phyloP scores from a whole-genome alignment of 192 early-diverging fungal species.

The Radiomyces spectabilis region DNA sequence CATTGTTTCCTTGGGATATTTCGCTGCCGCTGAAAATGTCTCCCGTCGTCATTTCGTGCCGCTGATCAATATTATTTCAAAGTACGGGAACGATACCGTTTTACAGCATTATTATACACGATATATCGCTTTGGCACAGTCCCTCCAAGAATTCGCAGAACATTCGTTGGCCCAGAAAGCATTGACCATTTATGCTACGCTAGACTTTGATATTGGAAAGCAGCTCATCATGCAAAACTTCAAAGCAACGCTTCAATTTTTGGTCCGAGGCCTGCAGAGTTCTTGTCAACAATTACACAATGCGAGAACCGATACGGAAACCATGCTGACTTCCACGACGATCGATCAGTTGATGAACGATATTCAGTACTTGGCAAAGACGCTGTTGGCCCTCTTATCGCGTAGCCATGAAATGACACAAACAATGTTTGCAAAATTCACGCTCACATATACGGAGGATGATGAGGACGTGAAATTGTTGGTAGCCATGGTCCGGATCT shows the following conservation, averaged over 20 bases:
- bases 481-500: constrained; percentile 3
- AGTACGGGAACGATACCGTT: background rate
- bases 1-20: constrained; percentile 25
- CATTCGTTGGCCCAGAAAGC: constrained; percentile 28
- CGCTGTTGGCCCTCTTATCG: constrained; percentile 25
- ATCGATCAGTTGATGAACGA: constrained; percentile 23
- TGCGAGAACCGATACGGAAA: background rate
- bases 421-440: constrained; percentile 6
- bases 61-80: background rate
- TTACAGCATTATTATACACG: constrained; percentile 5
- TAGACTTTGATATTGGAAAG: constrained; percentile 34
- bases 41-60: constrained; percentile 28
- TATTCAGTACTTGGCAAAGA: constrained; percentile 28
- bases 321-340: background rate
- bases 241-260: constrained; percentile 12
- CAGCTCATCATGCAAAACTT: constrained; percentile 8
- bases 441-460: background rate
- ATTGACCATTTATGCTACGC: constrained; percentile 30
- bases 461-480: background rate
- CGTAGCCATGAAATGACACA: background rate
- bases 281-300: background rate
- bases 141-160: background rate
- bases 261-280: background rate
- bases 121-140: background rate
- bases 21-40: constrained; percentile 18